Conservation (phyloP, 2,329 filamentous ascomycete species). For the Beauveria medogensis region DNA sequence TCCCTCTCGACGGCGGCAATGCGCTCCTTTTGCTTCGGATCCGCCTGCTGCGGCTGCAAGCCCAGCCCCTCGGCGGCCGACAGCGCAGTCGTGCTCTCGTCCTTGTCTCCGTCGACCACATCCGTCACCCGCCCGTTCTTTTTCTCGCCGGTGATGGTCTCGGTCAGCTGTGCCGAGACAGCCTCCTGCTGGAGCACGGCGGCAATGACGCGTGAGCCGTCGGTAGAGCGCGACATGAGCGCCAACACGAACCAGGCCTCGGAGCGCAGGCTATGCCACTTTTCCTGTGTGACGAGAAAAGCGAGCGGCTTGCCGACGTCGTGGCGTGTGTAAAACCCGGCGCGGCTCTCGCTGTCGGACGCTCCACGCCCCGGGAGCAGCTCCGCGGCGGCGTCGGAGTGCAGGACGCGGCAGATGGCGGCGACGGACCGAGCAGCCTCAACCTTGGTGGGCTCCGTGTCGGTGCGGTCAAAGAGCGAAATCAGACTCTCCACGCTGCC, state of each 20-base stretch:
- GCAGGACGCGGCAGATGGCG: conserved; percentile 46
- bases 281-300: conserved; percentile 47
- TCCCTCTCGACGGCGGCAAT: conserved; percentile 49
- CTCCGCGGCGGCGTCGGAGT: conserved; percentile 29
- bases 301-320: conserved; percentile 35
- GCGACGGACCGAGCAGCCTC: conserved; percentile 49
- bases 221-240: conserved; percentile 45
- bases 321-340: conserved; percentile 39
- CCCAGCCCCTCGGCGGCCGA: conserved; percentile 27
- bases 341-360: conserved; percentile 19
- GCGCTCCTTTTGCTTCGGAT: conserved; percentile 33
- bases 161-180: conserved; percentile 36
- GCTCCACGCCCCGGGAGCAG: conserved; percentile 19
- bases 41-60: conserved; percentile 40
- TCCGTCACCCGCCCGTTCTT: background rate
- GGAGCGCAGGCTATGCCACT: conserved; percentile 51
- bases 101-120: conserved; percentile 14
- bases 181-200: conserved; percentile 33
- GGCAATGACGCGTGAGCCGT: conserved; percentile 40
- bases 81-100: conserved; percentile 12
- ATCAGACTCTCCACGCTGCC: conserved; percentile 31
- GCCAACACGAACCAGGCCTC: conserved; percentile 57
- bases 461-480: conserved; percentile 29
- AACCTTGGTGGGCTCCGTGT: conserved; percentile 46
- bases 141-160: conserved; percentile 39